Evolutionary conservation across 2,329 filamentous ascomycete genomes (phyloP), one percentile per base, ranked within the genome.

Genomic region (Fusarium transvaalense): DNA sequence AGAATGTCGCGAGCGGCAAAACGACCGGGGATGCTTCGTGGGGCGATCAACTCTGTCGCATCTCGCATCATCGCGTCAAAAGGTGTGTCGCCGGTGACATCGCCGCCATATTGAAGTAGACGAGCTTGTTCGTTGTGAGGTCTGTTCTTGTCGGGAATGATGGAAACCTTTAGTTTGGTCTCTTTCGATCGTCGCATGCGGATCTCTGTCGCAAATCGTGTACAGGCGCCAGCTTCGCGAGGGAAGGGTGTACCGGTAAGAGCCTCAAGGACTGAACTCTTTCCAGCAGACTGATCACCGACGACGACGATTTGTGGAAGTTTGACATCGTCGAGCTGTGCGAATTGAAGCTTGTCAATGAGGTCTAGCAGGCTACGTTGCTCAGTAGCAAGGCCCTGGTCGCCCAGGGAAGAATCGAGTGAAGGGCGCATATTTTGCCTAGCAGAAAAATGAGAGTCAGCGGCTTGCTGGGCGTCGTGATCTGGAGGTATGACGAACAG

Each of bases 251-350:
- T 87, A 25, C 86, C 86, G 0, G 87, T 89, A 37, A 91, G 81
- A n/a, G 87, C 87, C 71, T 89, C 87, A 3, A 90, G 82, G 2
- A 89, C 86, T 6, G 87, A 89, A 68, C 85, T 88, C 76, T 90
- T 90, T 21, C 88, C 88, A 8, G 86, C 85, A 3, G 86, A 89
- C 76, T 90, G 87, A 73, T 90, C 87, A 31, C 88, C 88, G 34
- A 88, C 88, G 25, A 90, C 87, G 46, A 90, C 87, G 35, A 90
- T 86, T 71, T 90, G 87, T 1, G 86, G 87, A 0, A 89, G 80
- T 46, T 83, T 82, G 69, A 85, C 79, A 74, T 84, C 83, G 71
- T 86, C 79, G 74, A 86, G 76, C 74, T 86, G 80, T 64, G 82
- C 78, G 76, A 85, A 82, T 73, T 84, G 82, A n/a, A 89, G 80